Conservation (phyloP, 371 early-diverging fungal species). For the Rhizopus delemar region DNA sequence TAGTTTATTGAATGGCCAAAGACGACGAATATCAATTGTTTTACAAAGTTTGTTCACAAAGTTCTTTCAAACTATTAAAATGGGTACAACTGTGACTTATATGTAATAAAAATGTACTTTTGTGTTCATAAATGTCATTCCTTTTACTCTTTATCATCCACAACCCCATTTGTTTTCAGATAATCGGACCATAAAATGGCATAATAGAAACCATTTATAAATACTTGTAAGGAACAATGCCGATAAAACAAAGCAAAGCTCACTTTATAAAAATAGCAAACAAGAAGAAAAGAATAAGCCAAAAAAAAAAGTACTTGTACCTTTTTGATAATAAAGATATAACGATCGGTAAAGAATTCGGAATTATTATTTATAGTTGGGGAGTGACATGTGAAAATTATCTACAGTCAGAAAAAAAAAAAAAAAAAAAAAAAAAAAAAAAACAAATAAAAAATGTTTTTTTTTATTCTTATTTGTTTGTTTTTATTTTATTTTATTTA, state of each 20-base stretch:
- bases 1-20: constrained; percentile 26
- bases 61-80: constrained; percentile 39
- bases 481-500: constrained; percentile 1
- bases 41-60: constrained; percentile 26
- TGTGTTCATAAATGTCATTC: no score
- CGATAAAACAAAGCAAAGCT: not conserved
- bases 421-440: no score
- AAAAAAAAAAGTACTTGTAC: no score
- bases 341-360: not conserved
- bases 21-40: constrained; percentile 21
- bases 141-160: not conserved
- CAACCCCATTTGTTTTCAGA: not conserved
- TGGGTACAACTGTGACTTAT: constrained; percentile 53
- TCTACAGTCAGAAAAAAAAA: not conserved
- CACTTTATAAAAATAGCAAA: no score
- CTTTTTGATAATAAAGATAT: no score
- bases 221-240: not conserved
- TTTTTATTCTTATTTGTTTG: constrained; percentile 9
- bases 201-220: not conserved
- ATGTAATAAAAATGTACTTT: constrained; percentile 24
- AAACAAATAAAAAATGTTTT: not conserved
- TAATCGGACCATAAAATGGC: constrained; percentile 3
- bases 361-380: not conserved
- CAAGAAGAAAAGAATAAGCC: no score
- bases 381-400: constrained; percentile 7